A percentile compares a stretch with the other conserved stretches of the same genome.
phyloP scores from a whole-genome alignment of 2,329 filamentous ascomycete species.

The Tolypocladium endophyticum region DNA sequence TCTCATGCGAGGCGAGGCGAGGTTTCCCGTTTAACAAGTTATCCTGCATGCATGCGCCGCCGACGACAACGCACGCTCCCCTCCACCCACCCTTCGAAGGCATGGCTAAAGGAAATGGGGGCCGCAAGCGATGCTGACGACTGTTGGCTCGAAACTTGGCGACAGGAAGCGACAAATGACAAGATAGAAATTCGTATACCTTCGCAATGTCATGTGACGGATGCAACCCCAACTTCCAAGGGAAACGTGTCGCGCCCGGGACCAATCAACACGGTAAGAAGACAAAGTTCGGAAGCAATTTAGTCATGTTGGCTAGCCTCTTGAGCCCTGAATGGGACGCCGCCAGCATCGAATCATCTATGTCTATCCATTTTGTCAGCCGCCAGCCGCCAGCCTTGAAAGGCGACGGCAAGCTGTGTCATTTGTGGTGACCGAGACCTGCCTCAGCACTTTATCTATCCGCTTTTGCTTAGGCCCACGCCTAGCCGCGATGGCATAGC shows the following conservation, averaged over 20 bases:
- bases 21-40: conserved; percentile 1
- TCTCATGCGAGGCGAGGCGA: conserved; percentile 1
- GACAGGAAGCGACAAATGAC: not conserved
- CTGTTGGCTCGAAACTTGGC: not conserved
- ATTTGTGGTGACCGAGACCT: not conserved
- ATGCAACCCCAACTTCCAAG: not conserved
- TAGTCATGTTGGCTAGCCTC: not conserved
- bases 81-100: not conserved
- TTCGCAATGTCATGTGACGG: not conserved
- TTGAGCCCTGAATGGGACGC: not conserved
- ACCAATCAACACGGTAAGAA: not conserved
- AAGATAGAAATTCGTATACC: not conserved
- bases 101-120: not conserved
- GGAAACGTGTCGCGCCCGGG: not conserved
- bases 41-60: conserved; percentile 1
- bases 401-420: not conserved
- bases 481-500: not conserved
- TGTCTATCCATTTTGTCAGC: not conserved
- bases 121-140: not conserved
- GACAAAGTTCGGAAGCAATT: not conserved
- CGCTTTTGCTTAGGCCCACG: not conserved
- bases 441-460: not conserved
- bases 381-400: not conserved
- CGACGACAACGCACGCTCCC: not conserved
- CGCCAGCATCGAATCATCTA: not conserved